A percentile compares a stretch with the other conserved stretches of the same genome.
phyloP scores from a whole-genome alignment of 352 stramenopile species.

The Pythium phragmitis region DNA sequence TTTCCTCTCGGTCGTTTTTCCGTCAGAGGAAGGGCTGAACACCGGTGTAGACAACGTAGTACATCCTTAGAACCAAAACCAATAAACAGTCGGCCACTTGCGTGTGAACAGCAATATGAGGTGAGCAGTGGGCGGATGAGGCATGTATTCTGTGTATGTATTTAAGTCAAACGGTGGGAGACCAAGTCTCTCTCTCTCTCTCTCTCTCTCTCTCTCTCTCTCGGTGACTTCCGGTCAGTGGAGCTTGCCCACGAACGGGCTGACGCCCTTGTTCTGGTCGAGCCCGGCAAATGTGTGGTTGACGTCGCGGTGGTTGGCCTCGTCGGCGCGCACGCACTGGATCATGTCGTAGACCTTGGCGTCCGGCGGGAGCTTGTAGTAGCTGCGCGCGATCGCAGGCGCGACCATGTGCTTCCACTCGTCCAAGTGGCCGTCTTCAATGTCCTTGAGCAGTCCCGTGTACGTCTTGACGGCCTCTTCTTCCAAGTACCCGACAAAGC shows the following conservation, averaged over 20 bases:
- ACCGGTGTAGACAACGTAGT: too few species aligned
- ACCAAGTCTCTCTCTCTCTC: too few species aligned
- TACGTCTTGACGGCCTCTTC: constrained; percentile 92
- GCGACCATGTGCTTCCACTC: constrained; percentile 70
- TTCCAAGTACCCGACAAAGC: constrained; percentile 93
- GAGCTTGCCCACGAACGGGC: constrained; percentile 28
- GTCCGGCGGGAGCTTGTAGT: constrained; percentile 83
- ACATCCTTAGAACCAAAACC: too few species aligned
- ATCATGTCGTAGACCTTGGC: constrained; percentile 83
- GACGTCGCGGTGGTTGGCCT: constrained; percentile 87
- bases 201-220: too few species aligned
- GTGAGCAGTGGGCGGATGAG: too few species aligned
- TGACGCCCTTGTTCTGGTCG: constrained; percentile 54
- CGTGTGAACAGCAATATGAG: too few species aligned
- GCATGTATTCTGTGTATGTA: too few species aligned
- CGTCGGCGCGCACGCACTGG: constrained; percentile 86
- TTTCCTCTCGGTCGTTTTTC: too few species aligned
- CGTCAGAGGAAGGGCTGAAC: too few species aligned
- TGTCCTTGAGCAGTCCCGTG: constrained; percentile 88
- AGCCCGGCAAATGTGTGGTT: constrained; percentile 81
- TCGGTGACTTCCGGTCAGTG: background rate
- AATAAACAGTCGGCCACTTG: too few species aligned
- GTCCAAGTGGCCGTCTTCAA: constrained; percentile 53
- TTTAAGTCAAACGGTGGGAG: too few species aligned
- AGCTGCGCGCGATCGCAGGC: constrained; percentile 77